Base-by-base conservation (phyloP, 345 rosid species). In the Carallia pectinifolia region DNA sequence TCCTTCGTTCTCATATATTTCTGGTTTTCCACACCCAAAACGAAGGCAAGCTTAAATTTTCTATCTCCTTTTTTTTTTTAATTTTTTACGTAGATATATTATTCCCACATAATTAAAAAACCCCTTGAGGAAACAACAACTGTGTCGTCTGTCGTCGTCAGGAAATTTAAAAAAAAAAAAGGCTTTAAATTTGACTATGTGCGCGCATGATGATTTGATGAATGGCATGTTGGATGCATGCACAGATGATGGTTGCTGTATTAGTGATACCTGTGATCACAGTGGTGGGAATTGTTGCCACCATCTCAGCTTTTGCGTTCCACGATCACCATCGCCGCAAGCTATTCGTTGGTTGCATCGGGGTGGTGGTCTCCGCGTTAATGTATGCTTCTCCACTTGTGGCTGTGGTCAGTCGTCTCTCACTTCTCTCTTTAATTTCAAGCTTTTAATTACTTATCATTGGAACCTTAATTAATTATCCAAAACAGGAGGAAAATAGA, bases 311-410 rank as follows among this genome's bases (percentile, higher is more conserved):
- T 34, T 56, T 82, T 12, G 77, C 77, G 16, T 72, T 94, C 59
- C 86, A 89, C 33, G 89, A 85, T 66, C 97, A 85, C 71, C 87
- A 64, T 47, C 86, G 81, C 62, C 92, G 96, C 18, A 91, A 85
- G 79, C 67, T 82, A 10, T 81, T 88, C 31, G 87, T 85, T 2
- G 97, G 98, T 27, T 85, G 89, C 63, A 65, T 88, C 40, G 97
- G 89, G 34, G 72, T 93, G 1, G 82, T 77, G 53, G 90, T 85
- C 70, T 83, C 93, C 8, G 66, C 83, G 30, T 79, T 84, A 33
- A 93, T 93, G 98, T 93, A 93, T 40, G 89, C 80, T 67, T 83
- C 95, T 58, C 97, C 95, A 6, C 82, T 93, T 31, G 87, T 90
- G 17, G 95, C 48, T 58, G 77, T 90, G 85, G 96, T 87, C 53